Percentiles rank a stretch among this genome's conserved stretches.
phyloP scores from a whole-genome alignment of 441 rosid species.

The Euphorbia corollata region DNA sequence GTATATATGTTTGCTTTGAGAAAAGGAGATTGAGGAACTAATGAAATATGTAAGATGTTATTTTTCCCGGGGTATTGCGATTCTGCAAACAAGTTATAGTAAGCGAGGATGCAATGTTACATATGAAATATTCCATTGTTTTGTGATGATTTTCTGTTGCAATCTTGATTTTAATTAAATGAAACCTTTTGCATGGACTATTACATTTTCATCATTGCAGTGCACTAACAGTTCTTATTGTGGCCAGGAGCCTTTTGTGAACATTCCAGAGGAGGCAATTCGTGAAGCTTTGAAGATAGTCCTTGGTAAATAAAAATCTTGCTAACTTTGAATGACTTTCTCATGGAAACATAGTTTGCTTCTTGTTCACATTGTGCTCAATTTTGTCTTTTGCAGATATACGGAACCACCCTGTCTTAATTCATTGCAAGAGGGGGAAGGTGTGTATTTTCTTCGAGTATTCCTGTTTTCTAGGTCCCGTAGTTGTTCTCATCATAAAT shows the following conservation, averaged over 20 bases:
- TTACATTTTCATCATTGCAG: background rate
- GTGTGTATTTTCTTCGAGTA: constrained; percentile 28
- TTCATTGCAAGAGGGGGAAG: constrained; percentile 94
- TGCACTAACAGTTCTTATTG: constrained; percentile 2
- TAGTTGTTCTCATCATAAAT: background rate
- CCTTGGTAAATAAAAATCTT: constrained; percentile 41
- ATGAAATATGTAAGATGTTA: constrained; percentile 29
- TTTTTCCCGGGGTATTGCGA: background rate
- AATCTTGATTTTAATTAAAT: background rate
- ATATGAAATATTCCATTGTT: background rate
- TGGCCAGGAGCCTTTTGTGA: constrained; percentile 72
- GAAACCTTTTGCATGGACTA: background rate
- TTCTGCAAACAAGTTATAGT: background rate
- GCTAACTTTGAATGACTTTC: background rate
- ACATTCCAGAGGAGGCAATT: constrained; percentile 57
- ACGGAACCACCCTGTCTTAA: constrained; percentile 78
- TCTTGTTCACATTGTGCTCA: background rate
- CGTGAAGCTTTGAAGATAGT: constrained; percentile 69
- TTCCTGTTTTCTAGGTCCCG: background rate
- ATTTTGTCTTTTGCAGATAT: constrained; percentile 38
- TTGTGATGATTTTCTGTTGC: background rate
- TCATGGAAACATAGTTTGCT: background rate
- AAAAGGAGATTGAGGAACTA: constrained; percentile 43
- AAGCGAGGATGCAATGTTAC: background rate
- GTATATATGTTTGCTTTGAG: background rate